A percentile compares a stretch with the other conserved stretches of the same genome.
Evolutionary conservation across 2,329 filamentous ascomycete genomes (phyloP).

Genomic region (Colletotrichum sansevieriae): DNA sequence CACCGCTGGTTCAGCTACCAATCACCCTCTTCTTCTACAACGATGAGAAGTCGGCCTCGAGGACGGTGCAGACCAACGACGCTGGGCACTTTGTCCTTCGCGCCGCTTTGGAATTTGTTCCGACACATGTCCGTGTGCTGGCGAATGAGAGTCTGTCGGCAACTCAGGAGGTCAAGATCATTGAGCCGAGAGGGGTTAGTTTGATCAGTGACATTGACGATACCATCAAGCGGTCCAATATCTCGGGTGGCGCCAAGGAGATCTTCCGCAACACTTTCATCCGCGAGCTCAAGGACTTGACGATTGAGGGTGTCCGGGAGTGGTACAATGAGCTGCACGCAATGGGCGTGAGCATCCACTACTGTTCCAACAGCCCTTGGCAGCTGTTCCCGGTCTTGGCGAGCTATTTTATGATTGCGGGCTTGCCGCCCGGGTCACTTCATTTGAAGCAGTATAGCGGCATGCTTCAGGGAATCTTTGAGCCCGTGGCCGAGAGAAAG

Average conservation of each 20-base stretch:
- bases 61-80: conserved; percentile 87
- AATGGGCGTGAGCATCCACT: conserved; percentile 90
- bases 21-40: conserved; percentile 98
- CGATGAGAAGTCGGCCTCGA: conserved; percentile 82
- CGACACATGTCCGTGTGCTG: conserved; percentile 88
- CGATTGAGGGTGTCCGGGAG: conserved; percentile 86
- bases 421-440: conserved; percentile 88
- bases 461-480: conserved; percentile 98
- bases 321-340: conserved; percentile 87
- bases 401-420: conserved; percentile 84
- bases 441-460: conserved; percentile 97
- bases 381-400: conserved; percentile 92
- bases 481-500: conserved; percentile 95
- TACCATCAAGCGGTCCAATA: conserved; percentile 96
- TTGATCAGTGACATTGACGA: conserved; percentile 98
- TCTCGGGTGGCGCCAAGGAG: conserved; percentile 86
- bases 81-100: conserved; percentile 88
- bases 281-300: conserved; percentile 83
- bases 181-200: conserved; percentile 84
- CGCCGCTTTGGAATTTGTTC: conserved; percentile 87
- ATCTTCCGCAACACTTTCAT: conserved; percentile 98
- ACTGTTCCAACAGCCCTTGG: conserved; percentile 99
- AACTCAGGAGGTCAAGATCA: conserved; percentile 82
- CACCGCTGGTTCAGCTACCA: conserved; percentile 79
- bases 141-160: conserved; percentile 88